Base-by-base conservation (phyloP, 805 yeast species). In the Yarrowia phangngaensis region DNA sequence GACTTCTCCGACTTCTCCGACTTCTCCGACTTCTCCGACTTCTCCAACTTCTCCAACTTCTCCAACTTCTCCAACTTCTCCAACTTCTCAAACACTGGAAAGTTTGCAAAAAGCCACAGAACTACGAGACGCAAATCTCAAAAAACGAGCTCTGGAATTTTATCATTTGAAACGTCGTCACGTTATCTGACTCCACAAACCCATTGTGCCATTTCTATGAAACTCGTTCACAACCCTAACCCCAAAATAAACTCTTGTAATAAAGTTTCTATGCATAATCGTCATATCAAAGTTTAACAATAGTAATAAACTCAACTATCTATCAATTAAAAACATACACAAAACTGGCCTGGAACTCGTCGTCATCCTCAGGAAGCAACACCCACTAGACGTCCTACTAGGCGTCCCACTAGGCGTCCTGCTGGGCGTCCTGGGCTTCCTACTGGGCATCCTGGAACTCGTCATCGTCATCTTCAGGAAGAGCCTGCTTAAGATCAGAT, bases 361-460 rank as follows among this genome's bases (percentile, higher is more conserved):
- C n/a, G n/a, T n/a, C n/a, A n/a, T n/a, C n/a, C n/a, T n/a, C n/a
- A n/a, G n/a, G n/a, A n/a, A n/a, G n/a, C n/a, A n/a, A n/a, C n/a
- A n/a, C n/a, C n/a, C n/a, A n/a, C n/a, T n/a, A n/a, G n/a, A n/a
- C n/a, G n/a, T n/a, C n/a, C n/a, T n/a, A n/a, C n/a, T n/a, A n/a
- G n/a, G n/a, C n/a, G n/a, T n/a, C n/a, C n/a, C n/a, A n/a, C n/a
- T n/a, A n/a, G n/a, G n/a, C n/a, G n/a, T n/a, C n/a, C n/a, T n/a
- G n/a, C n/a, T n/a, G n/a, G n/a, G n/a, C n/a, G n/a, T n/a, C n/a
- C n/a, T n/a, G n/a, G n/a, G n/a, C 22, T 47, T 49, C 50, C 17
- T 51, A 51, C 32, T 54, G 53, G 7, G 60, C 61, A 28, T 60
- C 62, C 12, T 53, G 60, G 53, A 57, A 59, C 51, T 58, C 58